Conservation (phyloP, 208 protist species). For the Leishmania lainsoni region DNA sequence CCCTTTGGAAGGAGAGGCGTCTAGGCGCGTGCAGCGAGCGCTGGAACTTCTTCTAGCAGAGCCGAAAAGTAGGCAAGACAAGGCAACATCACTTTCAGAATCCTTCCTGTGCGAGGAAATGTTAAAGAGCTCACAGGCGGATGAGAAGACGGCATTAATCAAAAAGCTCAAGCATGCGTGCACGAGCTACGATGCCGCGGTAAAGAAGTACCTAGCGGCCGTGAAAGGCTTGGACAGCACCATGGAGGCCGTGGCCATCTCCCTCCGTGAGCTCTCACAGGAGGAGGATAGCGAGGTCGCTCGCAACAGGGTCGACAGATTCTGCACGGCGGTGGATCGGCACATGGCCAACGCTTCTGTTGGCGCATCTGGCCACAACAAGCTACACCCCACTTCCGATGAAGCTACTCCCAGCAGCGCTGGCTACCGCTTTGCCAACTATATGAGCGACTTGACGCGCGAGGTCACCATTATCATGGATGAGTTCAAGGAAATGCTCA, state of each 20-base stretch:
- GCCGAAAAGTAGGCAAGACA: neutral
- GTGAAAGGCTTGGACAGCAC: constrained; percentile 57
- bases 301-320: constrained; percentile 25
- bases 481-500: constrained; percentile 34
- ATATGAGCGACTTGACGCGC: constrained; percentile 66
- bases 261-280: constrained; percentile 55
- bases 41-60: neutral
- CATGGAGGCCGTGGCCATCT: constrained; percentile 56
- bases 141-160: constrained; percentile 37
- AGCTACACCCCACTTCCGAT: neutral
- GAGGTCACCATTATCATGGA: constrained; percentile 37
- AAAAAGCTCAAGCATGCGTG: constrained; percentile 62
- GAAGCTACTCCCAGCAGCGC: neutral
- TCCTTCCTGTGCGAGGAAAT: neutral
- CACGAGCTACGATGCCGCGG: constrained; percentile 48
- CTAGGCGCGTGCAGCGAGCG: neutral
- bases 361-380: constrained; percentile 7
- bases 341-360: constrained; percentile 32
- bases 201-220: constrained; percentile 56
- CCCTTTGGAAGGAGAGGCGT: neutral
- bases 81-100: neutral
- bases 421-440: constrained; percentile 42
- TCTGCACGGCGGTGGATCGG: constrained; percentile 47
- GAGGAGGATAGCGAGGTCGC: constrained; percentile 35
- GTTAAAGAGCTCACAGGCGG: constrained; percentile 12